phyloP scores from a whole-genome alignment of 2,329 filamentous ascomycete species.

The Venturia nashicola region DNA sequence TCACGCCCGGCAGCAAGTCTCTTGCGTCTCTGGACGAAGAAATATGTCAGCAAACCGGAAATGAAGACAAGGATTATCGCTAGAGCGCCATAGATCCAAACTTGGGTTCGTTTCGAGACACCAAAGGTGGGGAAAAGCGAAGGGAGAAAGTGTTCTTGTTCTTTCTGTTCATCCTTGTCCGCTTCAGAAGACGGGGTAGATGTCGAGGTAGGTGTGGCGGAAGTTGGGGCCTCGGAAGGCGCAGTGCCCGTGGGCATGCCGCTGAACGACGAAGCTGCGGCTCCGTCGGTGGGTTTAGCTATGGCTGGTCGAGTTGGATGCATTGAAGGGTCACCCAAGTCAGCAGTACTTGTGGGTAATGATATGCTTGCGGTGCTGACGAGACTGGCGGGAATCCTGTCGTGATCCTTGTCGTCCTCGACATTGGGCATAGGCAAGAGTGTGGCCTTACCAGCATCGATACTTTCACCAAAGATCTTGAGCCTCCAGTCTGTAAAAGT shows the following conservation, averaged over 20 bases:
- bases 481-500: conserved; percentile 84
- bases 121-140: conserved; percentile 86
- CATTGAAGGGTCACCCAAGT: conserved; percentile 31
- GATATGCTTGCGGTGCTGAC: conserved; percentile 48
- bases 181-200: conserved; percentile 17
- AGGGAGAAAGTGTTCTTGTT: conserved; percentile 49
- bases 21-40: conserved; percentile 67
- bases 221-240: conserved; percentile 14
- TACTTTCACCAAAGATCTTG: conserved; percentile 84
- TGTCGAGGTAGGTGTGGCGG: conserved; percentile 13
- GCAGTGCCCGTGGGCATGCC: conserved; percentile 15
- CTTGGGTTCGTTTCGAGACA: conserved; percentile 71
- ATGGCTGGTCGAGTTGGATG: conserved; percentile 44
- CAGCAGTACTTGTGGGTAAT: conserved; percentile 35
- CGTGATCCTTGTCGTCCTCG: conserved; percentile 73
- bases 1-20: conserved; percentile 62
- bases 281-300: conserved; percentile 36
- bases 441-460: conserved; percentile 60
- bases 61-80: conserved; percentile 81
- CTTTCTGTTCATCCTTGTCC: conserved; percentile 11
- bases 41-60: conserved; percentile 64
- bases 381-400: conserved; percentile 43
- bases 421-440: conserved; percentile 72
- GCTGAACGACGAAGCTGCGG: conserved; percentile 10
- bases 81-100: conserved; percentile 86